A percentile compares a stretch with the other conserved stretches of the same genome.
Evolutionary conservation across 352 stramenopile species (phyloP).

Genomic region (Phytophthora pisi): DNA sequence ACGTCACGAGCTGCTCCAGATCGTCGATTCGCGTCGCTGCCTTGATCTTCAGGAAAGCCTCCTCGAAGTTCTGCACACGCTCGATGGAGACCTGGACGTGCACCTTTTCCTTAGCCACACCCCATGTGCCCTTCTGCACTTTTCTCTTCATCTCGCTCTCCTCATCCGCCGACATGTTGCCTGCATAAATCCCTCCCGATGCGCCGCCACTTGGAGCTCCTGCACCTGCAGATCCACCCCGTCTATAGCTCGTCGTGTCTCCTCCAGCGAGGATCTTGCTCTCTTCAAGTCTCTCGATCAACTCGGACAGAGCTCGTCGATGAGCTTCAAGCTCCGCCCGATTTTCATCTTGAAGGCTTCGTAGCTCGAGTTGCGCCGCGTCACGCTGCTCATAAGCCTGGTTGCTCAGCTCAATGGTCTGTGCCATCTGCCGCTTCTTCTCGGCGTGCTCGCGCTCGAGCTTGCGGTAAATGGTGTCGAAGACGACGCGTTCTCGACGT

Average conservation of each 20-base stretch:
- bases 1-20: constrained; percentile 91
- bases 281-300: constrained; percentile 71
- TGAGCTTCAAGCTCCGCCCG: constrained; percentile 79
- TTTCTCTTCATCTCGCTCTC: constrained; percentile 77
- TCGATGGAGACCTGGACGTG: constrained; percentile 90
- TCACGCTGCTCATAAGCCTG: constrained; percentile 96
- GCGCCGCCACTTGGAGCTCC: constrained; percentile 9
- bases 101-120: constrained; percentile 86
- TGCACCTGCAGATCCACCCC: constrained; percentile 31
- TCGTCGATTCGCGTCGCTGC: constrained; percentile 92
- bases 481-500: constrained; percentile 92
- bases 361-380: constrained; percentile 92
- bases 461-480: constrained; percentile 95
- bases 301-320: constrained; percentile 54
- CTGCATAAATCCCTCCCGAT: constrained; percentile 22
- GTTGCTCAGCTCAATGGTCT: constrained; percentile 96
- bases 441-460: constrained; percentile 92
- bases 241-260: constrained; percentile 33
- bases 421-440: constrained; percentile 96
- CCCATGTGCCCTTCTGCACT: constrained; percentile 80
- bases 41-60: constrained; percentile 95
- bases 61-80: constrained; percentile 94
- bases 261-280: constrained; percentile 50
- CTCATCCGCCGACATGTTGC: constrained; percentile 63
- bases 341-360: constrained; percentile 92